Evolutionary conservation across 495 filamentous ascomycete genomes (phyloP), one percentile per base, ranked within the genome.

Genomic region (Neurospora sp.): DNA sequence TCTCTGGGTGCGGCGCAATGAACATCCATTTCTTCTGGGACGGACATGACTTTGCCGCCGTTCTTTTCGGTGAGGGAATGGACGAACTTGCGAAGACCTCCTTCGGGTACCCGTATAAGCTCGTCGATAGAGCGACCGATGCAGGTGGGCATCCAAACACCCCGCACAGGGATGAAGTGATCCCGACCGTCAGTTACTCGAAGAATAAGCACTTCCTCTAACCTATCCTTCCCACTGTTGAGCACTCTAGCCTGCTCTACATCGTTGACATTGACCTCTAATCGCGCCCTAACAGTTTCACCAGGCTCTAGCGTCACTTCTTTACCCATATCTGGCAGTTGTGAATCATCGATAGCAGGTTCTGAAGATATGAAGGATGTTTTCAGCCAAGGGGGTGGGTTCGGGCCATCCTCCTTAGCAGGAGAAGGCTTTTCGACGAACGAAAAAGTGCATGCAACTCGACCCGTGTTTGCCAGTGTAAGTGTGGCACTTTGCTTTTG

Each of bases 161-260:
- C 95, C 4, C 85, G 87, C 9, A 96, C 84, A 1, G 94, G 90
- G 68, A 99, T 88, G 79, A 99, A 99, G 79, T 98, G 91, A 74
- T 99, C 96, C 69, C 93, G 87, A 2, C 96, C 96, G 68, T 90
- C 88, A 10, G 88, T 86, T 10, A 98, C 92, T 11, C 94, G 91
- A n/a, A 99, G 87, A 6, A 99, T 89, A 35, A 98, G 84, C 10
- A 98, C 90, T 76, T 98, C 94, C 73, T 97, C 94, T 1, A 98
- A 84, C 9, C 84, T 84, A 5, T 84, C 76, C 22, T 85, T 82
- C 11, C 87, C 87, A 39, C 91, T 84, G 76, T 98, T 98, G n/a
- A 98, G 85, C 10, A 83, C 80, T 20, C 87, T 87, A 3, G 92
- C 88, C n/a, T 89, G 85, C 3, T 86, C 77, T 14, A 93, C 83